Conservation (phyloP, 2,329 filamentous ascomycete genomes). For the Pseudogymnoascus sp. region DNA sequence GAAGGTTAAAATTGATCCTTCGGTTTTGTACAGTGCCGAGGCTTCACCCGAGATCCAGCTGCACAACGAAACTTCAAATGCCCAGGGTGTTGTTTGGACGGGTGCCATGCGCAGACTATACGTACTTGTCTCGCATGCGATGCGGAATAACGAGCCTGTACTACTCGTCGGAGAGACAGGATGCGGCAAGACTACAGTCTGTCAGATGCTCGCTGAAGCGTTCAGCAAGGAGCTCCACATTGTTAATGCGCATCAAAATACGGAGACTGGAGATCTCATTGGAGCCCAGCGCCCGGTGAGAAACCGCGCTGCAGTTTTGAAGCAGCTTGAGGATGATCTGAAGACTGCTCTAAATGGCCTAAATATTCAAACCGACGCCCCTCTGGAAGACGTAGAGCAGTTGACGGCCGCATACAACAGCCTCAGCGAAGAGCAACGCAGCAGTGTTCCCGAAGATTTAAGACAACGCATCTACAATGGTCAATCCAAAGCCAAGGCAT, state of each 20-base stretch:
- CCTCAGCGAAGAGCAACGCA: conserved; percentile 39
- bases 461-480: conserved; percentile 35
- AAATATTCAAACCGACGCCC: conserved; percentile 40
- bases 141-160: conserved; percentile 87
- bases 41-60: conserved; percentile 48
- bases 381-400: conserved; percentile 51
- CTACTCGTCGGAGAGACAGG: conserved; percentile 93
- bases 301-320: conserved; percentile 67
- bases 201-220: conserved; percentile 81
- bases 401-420: conserved; percentile 38
- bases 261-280: conserved; percentile 94
- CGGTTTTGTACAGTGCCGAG: conserved; percentile 59
- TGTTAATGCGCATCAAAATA: conserved; percentile 96
- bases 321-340: conserved; percentile 57
- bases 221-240: conserved; percentile 70
- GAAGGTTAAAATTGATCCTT: conserved; percentile 72
- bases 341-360: conserved; percentile 32
- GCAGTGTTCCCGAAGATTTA: conserved; percentile 21
- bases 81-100: conserved; percentile 80
- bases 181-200: conserved; percentile 95
- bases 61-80: conserved; percentile 39
- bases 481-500: conserved; percentile 61
- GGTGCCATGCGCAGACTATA: conserved; percentile 88
- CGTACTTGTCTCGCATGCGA: conserved; percentile 75
- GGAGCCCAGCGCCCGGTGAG: conserved; percentile 87